Conservation (phyloP, 75 land plant species). For the Cunninghamia lanceolata region DNA sequence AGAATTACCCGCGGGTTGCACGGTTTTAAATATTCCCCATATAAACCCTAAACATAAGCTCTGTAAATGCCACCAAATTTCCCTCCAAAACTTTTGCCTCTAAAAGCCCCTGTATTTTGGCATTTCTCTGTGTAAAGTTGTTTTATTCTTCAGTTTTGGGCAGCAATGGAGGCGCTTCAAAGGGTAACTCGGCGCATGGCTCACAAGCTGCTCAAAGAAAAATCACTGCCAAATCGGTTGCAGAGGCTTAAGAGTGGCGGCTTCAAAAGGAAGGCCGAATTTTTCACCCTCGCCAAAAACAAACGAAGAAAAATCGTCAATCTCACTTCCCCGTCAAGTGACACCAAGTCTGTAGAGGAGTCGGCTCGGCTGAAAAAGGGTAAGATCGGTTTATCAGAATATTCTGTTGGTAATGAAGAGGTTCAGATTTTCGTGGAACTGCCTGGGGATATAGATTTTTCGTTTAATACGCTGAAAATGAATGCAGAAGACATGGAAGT, state of each 20-base stretch:
- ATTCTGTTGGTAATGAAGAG: not conserved
- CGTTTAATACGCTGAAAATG: not conserved
- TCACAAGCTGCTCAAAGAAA: constrained; percentile 1
- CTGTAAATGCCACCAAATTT: not conserved
- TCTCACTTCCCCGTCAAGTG: not conserved
- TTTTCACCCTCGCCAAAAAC: not conserved
- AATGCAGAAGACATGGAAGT: not conserved
- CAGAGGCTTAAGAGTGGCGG: not conserved
- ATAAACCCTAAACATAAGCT: not conserved
- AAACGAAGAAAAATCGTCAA: not conserved
- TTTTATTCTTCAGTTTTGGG: not conserved
- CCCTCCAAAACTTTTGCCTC: not conserved
- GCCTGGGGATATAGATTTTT: not conserved
- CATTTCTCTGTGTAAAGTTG: not conserved
- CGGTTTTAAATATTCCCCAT: not conserved
- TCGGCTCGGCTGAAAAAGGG: not conserved
- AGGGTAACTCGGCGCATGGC: not conserved
- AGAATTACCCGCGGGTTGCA: not conserved
- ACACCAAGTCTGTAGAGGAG: not conserved
- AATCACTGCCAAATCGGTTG: constrained; percentile 7
- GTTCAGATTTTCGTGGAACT: constrained; percentile 3
- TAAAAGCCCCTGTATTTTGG: not conserved
- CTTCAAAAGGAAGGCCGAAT: constrained; percentile 3
- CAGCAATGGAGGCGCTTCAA: not conserved
- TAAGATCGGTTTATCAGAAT: not conserved